These are phyloP conservation scores for Aaosphaeria pasadenensis DNA, from an alignment of 2,329 filamentous ascomycete genomes.

Conservation along the genomic window DNA sequence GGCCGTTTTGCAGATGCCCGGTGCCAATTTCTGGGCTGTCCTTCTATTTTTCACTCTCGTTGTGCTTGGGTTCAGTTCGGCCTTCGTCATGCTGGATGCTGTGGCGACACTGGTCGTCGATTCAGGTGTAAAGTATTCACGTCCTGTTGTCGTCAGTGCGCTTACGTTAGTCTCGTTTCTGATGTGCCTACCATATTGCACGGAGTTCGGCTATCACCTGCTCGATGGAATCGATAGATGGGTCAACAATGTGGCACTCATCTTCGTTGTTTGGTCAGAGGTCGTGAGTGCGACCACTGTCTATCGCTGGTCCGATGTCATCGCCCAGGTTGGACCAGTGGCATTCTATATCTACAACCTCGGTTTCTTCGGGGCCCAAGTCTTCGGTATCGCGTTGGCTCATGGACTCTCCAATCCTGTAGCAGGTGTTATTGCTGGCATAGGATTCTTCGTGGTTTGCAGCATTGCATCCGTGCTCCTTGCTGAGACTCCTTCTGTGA, in stretches of 20 bases:
- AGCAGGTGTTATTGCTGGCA: slow-evolving; percentile 51
- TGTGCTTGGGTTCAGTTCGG: slow-evolving; percentile 57
- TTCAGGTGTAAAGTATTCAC: slow-evolving; percentile 46
- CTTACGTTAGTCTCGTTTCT: slow-evolving; percentile 52
- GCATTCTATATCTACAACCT: slow-evolving; percentile 48
- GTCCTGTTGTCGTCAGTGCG: slow-evolving; percentile 49
- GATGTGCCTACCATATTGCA: slow-evolving; percentile 56
- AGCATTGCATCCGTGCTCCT: slow-evolving; percentile 40
- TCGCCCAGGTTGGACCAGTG: slow-evolving; percentile 43
- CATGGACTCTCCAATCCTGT: slow-evolving; percentile 43
- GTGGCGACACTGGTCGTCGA: slow-evolving; percentile 55
- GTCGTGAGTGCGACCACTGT: slow-evolving; percentile 53
- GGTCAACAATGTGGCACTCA: slow-evolving; percentile 54
- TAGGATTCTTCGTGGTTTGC: slow-evolving; percentile 51
- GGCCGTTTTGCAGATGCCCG: slow-evolving; percentile 57
- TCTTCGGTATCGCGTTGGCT: slow-evolving; percentile 51
- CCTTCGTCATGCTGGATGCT: slow-evolving; percentile 59
- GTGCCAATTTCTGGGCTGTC: slow-evolving; percentile 58
- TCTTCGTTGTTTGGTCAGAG: slow-evolving; percentile 56
- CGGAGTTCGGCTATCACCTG: slow-evolving; percentile 56
- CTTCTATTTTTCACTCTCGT: slow-evolving; percentile 58
- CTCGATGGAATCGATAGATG: slow-evolving; percentile 55
- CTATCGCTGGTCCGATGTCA: slow-evolving; percentile 52
- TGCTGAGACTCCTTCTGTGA: slow-evolving; percentile 42
- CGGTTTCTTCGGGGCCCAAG: slow-evolving; percentile 53